Conservation (phyloP, 352 stramenopile species). For the Pythium rhizo-oryzae region DNA sequence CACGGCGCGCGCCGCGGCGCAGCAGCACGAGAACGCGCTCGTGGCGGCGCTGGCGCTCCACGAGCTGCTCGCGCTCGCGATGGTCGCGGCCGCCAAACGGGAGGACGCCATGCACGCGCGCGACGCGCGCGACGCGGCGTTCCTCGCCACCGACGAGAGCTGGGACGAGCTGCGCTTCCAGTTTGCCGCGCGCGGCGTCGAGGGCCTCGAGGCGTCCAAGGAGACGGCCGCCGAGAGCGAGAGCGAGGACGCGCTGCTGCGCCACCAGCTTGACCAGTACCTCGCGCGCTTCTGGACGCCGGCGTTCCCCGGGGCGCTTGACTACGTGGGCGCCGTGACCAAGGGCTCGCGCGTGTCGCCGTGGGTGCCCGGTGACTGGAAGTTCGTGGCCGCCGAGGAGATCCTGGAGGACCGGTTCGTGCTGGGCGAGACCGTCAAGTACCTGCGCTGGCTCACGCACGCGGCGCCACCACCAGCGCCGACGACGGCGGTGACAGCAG, state of each 20-base stretch:
- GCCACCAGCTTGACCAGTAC: constrained; percentile 52
- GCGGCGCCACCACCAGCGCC: background rate
- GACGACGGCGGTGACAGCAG: background rate
- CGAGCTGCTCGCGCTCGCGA: constrained; percentile 62
- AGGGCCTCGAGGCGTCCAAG: background rate
- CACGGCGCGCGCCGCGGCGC: constrained; percentile 37
- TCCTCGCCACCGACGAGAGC: constrained; percentile 40
- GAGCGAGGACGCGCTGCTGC: constrained; percentile 9
- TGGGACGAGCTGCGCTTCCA: constrained; percentile 63
- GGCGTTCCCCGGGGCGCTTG: constrained; percentile 8
- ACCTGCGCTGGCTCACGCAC: constrained; percentile 48
- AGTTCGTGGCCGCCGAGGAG: constrained; percentile 49
- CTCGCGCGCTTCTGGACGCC: constrained; percentile 37
- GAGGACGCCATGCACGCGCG: constrained; percentile 50
- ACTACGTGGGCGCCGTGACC: constrained; percentile 30
- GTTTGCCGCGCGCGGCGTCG: constrained; percentile 33
- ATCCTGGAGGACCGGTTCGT: constrained; percentile 50
- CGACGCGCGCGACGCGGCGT: constrained; percentile 29
- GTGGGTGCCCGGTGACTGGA: constrained; percentile 40
- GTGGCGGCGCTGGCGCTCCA: constrained; percentile 43
- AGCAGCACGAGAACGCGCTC: constrained; percentile 46
- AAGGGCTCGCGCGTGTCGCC: constrained; percentile 28
- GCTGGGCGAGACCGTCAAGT: constrained; percentile 66
- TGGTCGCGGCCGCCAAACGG: constrained; percentile 51
- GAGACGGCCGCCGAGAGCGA: background rate